phyloP scores from a whole-genome alignment of 2,329 filamentous ascomycete species.

The Talaromyces sp. region DNA sequence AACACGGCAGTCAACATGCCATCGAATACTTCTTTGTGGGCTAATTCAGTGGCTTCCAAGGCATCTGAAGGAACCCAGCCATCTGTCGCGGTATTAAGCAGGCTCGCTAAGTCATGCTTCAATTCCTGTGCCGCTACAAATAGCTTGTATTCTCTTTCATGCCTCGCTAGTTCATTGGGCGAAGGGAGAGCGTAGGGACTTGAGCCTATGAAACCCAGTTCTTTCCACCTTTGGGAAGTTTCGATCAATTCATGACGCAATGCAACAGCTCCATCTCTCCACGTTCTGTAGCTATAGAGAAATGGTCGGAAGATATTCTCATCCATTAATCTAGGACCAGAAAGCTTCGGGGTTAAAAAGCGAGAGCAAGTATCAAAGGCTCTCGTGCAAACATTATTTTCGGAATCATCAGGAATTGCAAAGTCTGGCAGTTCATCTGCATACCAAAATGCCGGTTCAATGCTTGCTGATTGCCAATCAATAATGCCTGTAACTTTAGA shows the following conservation, averaged over 20 bases:
- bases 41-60: conserved; percentile 28
- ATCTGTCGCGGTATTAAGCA: conserved; percentile 30
- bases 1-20: conserved; percentile 29
- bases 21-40: conserved; percentile 26
- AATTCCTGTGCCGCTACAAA: conserved; percentile 31
- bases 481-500: conserved; percentile 35
- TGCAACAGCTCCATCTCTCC: conserved; percentile 36
- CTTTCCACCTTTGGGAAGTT: conserved; percentile 31
- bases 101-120: conserved; percentile 21
- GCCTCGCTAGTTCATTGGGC: conserved; percentile 21
- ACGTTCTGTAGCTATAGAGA: conserved; percentile 37
- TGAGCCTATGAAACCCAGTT: conserved; percentile 32
- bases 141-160: conserved; percentile 26
- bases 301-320: conserved; percentile 35
- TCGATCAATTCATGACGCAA: conserved; percentile 39
- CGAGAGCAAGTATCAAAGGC: conserved; percentile 29
- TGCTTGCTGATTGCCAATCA: conserved; percentile 39
- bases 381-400: conserved; percentile 26
- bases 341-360: conserved; percentile 27
- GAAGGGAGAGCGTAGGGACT: conserved; percentile 28
- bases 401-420: conserved; percentile 20
- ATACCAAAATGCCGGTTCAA: conserved; percentile 39
- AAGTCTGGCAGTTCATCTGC: conserved; percentile 38
- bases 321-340: conserved; percentile 28
- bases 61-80: conserved; percentile 32